Percentiles rank a stretch among this genome's conserved stretches.
Conservation (phyloP, 192 early-diverging fungal species). For the Coemansia sp. region DNA sequence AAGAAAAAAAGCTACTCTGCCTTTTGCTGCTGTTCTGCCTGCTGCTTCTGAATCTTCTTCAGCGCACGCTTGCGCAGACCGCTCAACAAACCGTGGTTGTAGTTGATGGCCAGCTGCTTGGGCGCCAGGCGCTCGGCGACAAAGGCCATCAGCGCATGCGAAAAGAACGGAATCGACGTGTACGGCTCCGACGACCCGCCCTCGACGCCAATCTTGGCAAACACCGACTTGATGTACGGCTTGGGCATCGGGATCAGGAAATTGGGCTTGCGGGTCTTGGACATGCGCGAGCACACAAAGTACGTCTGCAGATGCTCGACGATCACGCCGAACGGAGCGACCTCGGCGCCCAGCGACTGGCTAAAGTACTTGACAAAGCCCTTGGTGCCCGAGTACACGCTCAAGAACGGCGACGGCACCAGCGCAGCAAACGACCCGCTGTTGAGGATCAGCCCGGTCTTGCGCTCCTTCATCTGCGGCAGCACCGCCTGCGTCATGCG, state of each 20-base stretch:
- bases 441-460: slow-evolving; percentile 87
- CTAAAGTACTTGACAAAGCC: slow-evolving; percentile 89
- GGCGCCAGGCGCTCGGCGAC: slow-evolving; percentile 31
- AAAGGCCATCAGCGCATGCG: slow-evolving; percentile 48
- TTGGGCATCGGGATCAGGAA: slow-evolving; percentile 77
- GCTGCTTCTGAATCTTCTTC: slow-evolving; percentile 33
- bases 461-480: slow-evolving; percentile 76
- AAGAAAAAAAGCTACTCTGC: background rate
- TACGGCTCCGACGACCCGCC: slow-evolving; percentile 64
- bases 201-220: slow-evolving; percentile 67
- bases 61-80: slow-evolving; percentile 50
- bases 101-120: slow-evolving; percentile 37
- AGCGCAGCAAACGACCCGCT: slow-evolving; percentile 87
- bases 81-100: slow-evolving; percentile 40
- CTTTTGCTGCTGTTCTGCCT: slow-evolving; percentile 3
- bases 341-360: slow-evolving; percentile 82
- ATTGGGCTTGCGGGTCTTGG: slow-evolving; percentile 83
- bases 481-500: slow-evolving; percentile 76
- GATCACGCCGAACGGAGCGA: slow-evolving; percentile 64
- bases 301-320: slow-evolving; percentile 94
- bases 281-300: slow-evolving; percentile 95
- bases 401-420: slow-evolving; percentile 78
- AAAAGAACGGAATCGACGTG: slow-evolving; percentile 42
- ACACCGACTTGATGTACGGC: slow-evolving; percentile 70
- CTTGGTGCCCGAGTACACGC: slow-evolving; percentile 92